Conservation (phyloP, 1,284 basidiomycete genomes). For the Pyrrhoderma lamaoense region DNA sequence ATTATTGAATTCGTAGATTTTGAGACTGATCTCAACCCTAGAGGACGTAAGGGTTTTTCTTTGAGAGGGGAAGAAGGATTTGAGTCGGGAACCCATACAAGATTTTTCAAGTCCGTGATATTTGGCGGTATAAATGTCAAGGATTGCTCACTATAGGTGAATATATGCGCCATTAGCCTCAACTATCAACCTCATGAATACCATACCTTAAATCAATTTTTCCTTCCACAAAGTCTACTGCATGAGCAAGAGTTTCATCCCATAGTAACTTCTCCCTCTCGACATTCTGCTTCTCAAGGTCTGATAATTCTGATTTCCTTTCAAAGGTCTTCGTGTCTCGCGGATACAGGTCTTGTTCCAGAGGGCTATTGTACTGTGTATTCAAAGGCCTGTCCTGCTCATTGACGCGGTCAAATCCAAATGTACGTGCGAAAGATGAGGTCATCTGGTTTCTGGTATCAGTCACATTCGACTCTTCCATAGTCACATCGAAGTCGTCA, state of each 20-base stretch:
- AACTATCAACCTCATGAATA: background rate
- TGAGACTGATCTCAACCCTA: background rate
- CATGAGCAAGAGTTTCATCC: conserved; percentile 34
- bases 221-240: conserved; percentile 32
- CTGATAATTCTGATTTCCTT: background rate
- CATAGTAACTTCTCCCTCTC: conserved; percentile 31
- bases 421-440: background rate
- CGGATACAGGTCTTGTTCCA: conserved; percentile 14
- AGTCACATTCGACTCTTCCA: too few relatives aligned
- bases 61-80: background rate
- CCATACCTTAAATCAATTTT: conserved; percentile 36
- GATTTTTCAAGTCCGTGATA: conserved; percentile 34
- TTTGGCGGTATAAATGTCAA: conserved; percentile 36
- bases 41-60: too few relatives aligned
- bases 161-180: too few relatives aligned
- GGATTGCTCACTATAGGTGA: conserved; percentile 24
- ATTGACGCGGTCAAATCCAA: conserved; percentile 8
- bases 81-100: conserved; percentile 30
- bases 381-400: too few relatives aligned
- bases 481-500: too few relatives aligned
- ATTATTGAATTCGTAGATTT: conserved; percentile 17
- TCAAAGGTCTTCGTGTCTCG: conserved; percentile 11
- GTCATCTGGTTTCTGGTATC: too few relatives aligned
- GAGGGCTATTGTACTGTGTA: too few relatives aligned
- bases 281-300: background rate